phyloP scores from a whole-genome alignment of 257 asterid genomes.

The Nicotiana sylvestris region DNA sequence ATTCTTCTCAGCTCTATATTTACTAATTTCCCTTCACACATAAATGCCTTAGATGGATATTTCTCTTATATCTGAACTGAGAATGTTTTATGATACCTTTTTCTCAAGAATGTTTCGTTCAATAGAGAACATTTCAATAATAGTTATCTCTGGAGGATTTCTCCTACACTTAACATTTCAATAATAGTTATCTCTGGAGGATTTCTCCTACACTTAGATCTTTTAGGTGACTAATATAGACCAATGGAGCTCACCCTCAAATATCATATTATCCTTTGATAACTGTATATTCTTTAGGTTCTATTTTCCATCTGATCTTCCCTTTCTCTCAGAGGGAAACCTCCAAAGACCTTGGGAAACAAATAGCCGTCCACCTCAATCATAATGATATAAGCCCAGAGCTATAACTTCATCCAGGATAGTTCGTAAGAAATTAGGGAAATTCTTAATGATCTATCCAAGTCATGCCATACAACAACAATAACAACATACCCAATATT shows the following conservation, averaged over 20 bases:
- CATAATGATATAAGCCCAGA: not conserved
- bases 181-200: not conserved
- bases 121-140: not conserved
- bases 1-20: not conserved
- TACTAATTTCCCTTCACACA: not conserved
- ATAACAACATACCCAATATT: too few relatives aligned
- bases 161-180: not conserved
- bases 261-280: not conserved
- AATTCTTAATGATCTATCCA: not conserved
- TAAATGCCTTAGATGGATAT: not conserved
- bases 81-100: not conserved
- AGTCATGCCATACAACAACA: too few relatives aligned
- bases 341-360: not conserved
- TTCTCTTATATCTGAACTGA: not conserved
- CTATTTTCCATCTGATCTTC: not conserved
- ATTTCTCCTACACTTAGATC: not conserved
- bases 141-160: not conserved
- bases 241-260: not conserved
- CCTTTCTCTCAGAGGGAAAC: not conserved
- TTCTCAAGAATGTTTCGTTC: not conserved
- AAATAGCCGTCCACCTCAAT: not conserved
- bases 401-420: not conserved
- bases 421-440: not conserved
- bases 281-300: not conserved
- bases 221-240: not conserved